phyloP scores from a whole-genome alignment of 352 stramenopile species.

The Pythium vanterpoolii region DNA sequence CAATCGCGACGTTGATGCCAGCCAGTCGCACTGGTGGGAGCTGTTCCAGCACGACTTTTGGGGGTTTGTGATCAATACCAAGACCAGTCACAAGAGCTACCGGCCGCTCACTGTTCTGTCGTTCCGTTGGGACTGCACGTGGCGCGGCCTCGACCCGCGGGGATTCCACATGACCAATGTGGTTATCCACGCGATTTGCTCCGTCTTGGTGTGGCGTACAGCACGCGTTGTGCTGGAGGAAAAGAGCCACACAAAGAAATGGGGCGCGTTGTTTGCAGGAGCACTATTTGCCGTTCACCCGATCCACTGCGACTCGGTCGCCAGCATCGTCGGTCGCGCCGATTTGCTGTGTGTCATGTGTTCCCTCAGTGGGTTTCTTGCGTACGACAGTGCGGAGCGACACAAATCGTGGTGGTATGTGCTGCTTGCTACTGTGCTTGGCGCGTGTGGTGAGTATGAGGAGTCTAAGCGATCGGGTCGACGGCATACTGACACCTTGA shows the following conservation, averaged over 20 bases:
- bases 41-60: conserved; percentile 88
- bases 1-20: conserved; percentile 57
- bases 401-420: conserved; percentile 5
- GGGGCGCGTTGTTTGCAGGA: conserved; percentile 33
- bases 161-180: conserved; percentile 81
- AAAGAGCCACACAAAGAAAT: conserved; percentile 9
- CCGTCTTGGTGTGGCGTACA: conserved; percentile 54
- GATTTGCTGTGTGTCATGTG: conserved; percentile 85
- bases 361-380: conserved; percentile 56
- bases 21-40: conserved; percentile 27
- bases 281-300: conserved; percentile 91
- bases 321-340: conserved; percentile 87
- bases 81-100: conserved; percentile 86
- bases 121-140: conserved; percentile 60
- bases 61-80: conserved; percentile 58
- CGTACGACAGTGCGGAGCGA: conserved; percentile 35
- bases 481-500: not conserved
- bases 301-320: conserved; percentile 89
- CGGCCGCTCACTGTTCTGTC: conserved; percentile 76
- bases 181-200: conserved; percentile 55
- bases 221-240: conserved; percentile 31
- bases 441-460: conserved; percentile 17
- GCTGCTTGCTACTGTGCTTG: not conserved
- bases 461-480: not conserved
- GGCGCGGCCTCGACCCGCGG: conserved; percentile 40